phyloP scores from a whole-genome alignment of 169 alveolate genomes.

The Eimeria maxima region DNA sequence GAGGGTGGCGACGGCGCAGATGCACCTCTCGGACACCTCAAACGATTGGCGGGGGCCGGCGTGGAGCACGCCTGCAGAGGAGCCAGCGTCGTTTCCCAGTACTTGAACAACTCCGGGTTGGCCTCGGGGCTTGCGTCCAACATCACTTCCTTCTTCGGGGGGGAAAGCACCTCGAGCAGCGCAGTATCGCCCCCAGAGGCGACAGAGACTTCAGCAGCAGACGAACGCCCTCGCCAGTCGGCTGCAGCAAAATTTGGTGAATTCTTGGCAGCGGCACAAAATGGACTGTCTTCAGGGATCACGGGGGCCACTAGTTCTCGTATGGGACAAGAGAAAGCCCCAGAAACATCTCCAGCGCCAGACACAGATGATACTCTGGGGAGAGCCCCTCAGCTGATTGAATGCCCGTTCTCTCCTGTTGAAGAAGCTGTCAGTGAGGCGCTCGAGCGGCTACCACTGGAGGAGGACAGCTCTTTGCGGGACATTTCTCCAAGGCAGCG shows the following conservation, averaged over 20 bases:
- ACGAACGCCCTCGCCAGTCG: constrained; percentile 47
- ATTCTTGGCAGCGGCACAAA: constrained; percentile 35
- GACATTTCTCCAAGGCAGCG: constrained; percentile 26
- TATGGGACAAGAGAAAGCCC: background rate
- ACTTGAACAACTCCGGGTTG: constrained; percentile 50
- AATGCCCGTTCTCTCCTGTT: background rate
- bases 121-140: constrained; percentile 60
- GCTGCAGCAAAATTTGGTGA: constrained; percentile 49
- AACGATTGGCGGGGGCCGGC: constrained; percentile 66
- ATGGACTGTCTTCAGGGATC: background rate
- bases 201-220: background rate
- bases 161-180: constrained; percentile 42
- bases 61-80: constrained; percentile 75
- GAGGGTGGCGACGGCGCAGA: constrained; percentile 17
- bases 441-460: background rate
- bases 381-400: constrained; percentile 40
- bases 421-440: background rate
- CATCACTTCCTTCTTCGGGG: constrained; percentile 49
- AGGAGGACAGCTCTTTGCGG: background rate
- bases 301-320: background rate
- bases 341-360: background rate
- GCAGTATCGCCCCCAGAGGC: constrained; percentile 16
- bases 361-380: background rate
- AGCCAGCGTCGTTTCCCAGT: constrained; percentile 67
- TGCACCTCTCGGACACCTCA: constrained; percentile 70